Base-by-base conservation (phyloP, 2,329 filamentous ascomycete species). In the Aspergillus amoenus region DNA sequence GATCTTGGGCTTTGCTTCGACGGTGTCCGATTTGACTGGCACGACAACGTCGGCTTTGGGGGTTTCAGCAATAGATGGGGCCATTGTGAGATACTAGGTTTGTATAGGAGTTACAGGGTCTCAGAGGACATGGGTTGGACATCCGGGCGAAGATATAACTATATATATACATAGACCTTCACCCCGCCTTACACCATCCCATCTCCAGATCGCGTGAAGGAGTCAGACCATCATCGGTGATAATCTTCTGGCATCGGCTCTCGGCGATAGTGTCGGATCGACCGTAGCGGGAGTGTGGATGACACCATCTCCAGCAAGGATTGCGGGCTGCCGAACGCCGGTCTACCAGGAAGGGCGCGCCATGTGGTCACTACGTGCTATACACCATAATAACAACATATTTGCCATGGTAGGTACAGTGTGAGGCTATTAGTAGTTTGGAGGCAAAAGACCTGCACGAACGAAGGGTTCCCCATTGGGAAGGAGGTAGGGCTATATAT, bases 11-110 rank as follows among this genome's bases (percentile, higher is more conserved):
- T 62, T 63, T 8, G 55, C 39, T 5, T 39, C 41, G 24, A 40
- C 18, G 27, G 13, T 34, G n/a, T 42, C 42, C 1, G 52, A 13
- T 44, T 62, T 64, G 7, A 64, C 39, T 47, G 64, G 57, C 22
- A 62, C 60, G 37, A 57, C 39, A 3, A 64, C 39, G 13, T 65
- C 49, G 5, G 56, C 13, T 8, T 30, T 50, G 15, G 57, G 34
- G 3, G 24, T 7, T 55, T 65, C 58, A 37, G 59, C 57, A 40
- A 66, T 59, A 41, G 60, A 66, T 2, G 64, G 64, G 12, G 63
- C 60, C 63, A 66, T 66, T 13, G 34, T 55, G 7, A 5, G 27
- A 30, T 30, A 9, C 9, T 4, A 30, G 9, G 0, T 5, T 44
- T 37, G 34, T 7, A 6, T 13, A n/a, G 34, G 2, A 37, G 34